Conservation (phyloP, 2,329 filamentous ascomycete species). For the Monosporascus sp. region DNA sequence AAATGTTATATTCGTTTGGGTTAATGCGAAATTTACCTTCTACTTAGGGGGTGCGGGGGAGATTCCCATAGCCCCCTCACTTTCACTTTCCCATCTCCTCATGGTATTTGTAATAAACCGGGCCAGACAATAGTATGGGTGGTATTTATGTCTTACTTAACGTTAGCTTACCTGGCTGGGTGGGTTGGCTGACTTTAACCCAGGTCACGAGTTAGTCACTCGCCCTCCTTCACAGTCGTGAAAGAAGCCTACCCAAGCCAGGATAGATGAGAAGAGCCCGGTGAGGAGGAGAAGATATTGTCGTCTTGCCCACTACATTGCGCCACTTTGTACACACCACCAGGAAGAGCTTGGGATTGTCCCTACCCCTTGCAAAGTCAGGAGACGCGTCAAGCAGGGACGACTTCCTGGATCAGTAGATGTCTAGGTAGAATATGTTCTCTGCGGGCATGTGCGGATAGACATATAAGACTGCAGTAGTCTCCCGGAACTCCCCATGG, state of each 20-base stretch:
- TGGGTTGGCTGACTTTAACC: not conserved
- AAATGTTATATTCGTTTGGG: no score
- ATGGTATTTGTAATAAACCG: not conserved
- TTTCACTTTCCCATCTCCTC: not conserved
- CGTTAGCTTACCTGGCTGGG: not conserved
- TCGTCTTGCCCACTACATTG: conserved; percentile 7
- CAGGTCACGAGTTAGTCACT: not conserved
- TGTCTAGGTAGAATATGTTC: not conserved
- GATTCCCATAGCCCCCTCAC: not conserved
- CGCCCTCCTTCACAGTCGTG: not conserved
- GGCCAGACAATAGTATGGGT: not conserved
- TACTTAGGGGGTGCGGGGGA: not conserved
- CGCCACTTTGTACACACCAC: not conserved
- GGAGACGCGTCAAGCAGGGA: not conserved
- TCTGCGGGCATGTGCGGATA: not conserved
- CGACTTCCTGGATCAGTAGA: not conserved
- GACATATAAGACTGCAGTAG: not conserved
- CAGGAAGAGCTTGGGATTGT: not conserved
- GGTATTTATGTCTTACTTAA: not conserved
- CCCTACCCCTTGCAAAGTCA: not conserved
- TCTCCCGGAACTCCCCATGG: not conserved
- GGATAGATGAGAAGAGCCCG: not conserved
- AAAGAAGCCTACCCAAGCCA: not conserved
- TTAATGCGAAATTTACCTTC: not conserved
- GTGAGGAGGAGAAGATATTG: not conserved